phyloP scores from a whole-genome alignment of 306 rosid species.

The Astragalus glycyphyllos region DNA sequence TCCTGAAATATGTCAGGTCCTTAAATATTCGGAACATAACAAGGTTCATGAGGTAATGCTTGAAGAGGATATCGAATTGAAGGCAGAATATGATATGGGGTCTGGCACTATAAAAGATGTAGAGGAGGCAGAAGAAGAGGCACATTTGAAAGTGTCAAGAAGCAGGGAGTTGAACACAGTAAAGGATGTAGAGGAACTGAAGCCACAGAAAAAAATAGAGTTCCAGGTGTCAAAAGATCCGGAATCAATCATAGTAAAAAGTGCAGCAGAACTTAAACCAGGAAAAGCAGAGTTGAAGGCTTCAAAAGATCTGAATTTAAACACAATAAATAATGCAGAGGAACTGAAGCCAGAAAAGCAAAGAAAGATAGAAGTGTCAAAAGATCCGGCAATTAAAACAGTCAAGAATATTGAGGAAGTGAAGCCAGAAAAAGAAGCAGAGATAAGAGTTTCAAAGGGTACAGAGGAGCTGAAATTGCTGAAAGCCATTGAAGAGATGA shows the following conservation, averaged over 20 bases:
- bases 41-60: slow-evolving; percentile 44
- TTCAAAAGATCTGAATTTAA: slow-evolving; percentile 39
- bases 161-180: slow-evolving; percentile 33
- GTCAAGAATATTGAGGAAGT: slow-evolving; percentile 37
- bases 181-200: slow-evolving; percentile 45
- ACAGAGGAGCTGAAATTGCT: slow-evolving; percentile 59
- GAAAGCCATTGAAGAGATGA: slow-evolving; percentile 76
- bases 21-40: slow-evolving; percentile 44
- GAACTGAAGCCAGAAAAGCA: slow-evolving; percentile 39
- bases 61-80: slow-evolving; percentile 46
- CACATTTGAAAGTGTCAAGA: slow-evolving; percentile 36
- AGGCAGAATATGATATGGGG: slow-evolving; percentile 40
- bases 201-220: slow-evolving; percentile 29
- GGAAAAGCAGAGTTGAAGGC: slow-evolving; percentile 29
- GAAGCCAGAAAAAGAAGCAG: slow-evolving; percentile 37
- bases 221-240: slow-evolving; percentile 34
- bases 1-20: slow-evolving; percentile 46
- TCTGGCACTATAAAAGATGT: slow-evolving; percentile 41
- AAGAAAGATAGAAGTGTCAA: slow-evolving; percentile 30
- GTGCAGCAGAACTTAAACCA: slow-evolving; percentile 34
- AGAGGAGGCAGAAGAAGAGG: slow-evolving; percentile 40
- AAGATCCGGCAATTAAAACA: slow-evolving; percentile 38
- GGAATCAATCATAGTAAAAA: slow-evolving; percentile 35
- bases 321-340: slow-evolving; percentile 33
- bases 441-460: slow-evolving; percentile 36